These are phyloP conservation scores for Cyclocybe cylindracea DNA, from an alignment of 768 basidiomycete genomes.

Conservation along the genomic window DNA sequence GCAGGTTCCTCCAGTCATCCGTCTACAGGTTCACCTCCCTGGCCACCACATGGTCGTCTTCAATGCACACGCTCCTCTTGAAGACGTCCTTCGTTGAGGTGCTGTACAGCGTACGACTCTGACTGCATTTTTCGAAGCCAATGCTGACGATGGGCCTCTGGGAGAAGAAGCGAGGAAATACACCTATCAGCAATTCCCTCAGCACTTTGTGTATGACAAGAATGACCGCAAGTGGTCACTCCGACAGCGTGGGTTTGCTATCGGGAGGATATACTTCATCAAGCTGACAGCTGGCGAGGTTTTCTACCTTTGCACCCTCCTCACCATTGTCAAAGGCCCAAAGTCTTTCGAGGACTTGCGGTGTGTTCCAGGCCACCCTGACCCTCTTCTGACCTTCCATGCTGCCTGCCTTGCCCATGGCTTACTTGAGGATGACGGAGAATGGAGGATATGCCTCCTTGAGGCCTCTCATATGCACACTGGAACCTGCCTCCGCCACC, in stretches of 20 bases:
- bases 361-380: conserved; percentile 17
- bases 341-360: conserved; percentile 26
- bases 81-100: conserved; percentile 20
- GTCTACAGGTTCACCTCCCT: conserved; percentile 43
- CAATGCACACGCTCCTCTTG: conserved; percentile 25
- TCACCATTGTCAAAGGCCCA: conserved; percentile 38
- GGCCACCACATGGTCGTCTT: conserved; percentile 40
- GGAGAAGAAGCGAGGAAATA: conserved; percentile 15
- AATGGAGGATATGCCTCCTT: conserved; percentile 40
- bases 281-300: conserved; percentile 35
- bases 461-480: no score
- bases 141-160: conserved; percentile 12
- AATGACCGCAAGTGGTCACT: conserved; percentile 25
- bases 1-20: conserved; percentile 37
- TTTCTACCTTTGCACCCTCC: conserved; percentile 41
- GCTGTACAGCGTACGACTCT: no score
- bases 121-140: conserved; percentile 33
- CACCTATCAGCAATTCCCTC: conserved; percentile 39
- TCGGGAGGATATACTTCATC: conserved; percentile 43
- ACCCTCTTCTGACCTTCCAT: conserved; percentile 28
- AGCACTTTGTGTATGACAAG: conserved; percentile 11
- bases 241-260: conserved; percentile 28
- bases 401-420: conserved; percentile 42
- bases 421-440: conserved; percentile 47
- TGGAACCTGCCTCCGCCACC: conserved; percentile 31